A percentile compares a stretch with the other conserved stretches of the same genome.
These are phyloP conservation scores for Syzygium aqueum DNA, from an alignment of 345 rosid species.

Conservation along the genomic window DNA sequence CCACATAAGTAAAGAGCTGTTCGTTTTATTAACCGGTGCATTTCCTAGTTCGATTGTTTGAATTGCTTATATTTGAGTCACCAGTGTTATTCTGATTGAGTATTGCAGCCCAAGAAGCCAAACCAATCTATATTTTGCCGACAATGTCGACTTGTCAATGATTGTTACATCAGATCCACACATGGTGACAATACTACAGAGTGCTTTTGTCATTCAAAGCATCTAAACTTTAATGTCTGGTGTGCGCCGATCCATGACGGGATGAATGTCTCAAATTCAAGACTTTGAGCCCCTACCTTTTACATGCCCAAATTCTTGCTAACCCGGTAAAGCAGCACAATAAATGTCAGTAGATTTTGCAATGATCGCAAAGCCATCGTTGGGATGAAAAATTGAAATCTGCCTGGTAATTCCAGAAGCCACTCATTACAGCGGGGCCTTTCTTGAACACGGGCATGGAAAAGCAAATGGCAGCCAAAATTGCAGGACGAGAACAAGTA, in stretches of 20 bases:
- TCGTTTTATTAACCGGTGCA: conserved; percentile 5
- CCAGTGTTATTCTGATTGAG: background rate
- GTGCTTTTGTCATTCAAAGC: background rate
- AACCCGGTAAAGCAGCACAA: background rate
- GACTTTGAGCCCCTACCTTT: background rate
- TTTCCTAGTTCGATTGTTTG: background rate
- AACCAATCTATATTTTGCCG: background rate
- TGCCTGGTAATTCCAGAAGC: background rate
- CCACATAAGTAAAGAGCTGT: conserved; percentile 2
- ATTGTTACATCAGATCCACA: background rate
- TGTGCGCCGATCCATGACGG: background rate
- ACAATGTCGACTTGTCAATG: background rate
- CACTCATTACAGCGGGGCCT: background rate
- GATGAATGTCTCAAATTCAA: background rate
- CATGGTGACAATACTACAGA: background rate
- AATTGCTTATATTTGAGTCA: conserved; percentile 10
- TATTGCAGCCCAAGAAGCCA: background rate
- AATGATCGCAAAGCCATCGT: background rate
- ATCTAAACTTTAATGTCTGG: background rate
- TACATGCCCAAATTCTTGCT: background rate
- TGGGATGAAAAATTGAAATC: background rate
- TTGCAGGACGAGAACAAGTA: background rate
- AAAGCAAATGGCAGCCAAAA: background rate
- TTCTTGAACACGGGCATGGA: background rate
- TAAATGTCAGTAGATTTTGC: background rate